Base-by-base conservation (phyloP, 148 eudicot genomes). In the Chenopodium quinoa region DNA sequence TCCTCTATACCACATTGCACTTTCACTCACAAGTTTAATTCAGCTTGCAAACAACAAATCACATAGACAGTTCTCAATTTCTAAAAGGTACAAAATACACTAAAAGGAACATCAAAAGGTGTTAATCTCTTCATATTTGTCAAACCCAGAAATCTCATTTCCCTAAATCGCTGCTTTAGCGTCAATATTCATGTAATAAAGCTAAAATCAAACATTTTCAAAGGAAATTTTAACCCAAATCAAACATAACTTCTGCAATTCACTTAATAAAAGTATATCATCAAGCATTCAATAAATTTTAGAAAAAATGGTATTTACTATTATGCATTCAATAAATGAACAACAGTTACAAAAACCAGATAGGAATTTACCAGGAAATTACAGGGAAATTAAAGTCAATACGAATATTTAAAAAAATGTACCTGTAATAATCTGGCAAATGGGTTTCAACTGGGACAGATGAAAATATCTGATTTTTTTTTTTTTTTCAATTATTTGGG, bases 341-440 rank as follows among this genome's bases (percentile, higher is more conserved):
- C 63, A 78, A 27, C 16, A 68, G 46, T 40, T 10, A 40, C 50
- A 77, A 20, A 78, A 78, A 46, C 70, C 46, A 76, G 20, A 76
- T 76, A 2, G 19, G 46, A 23, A 25, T 27, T 5, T 0, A 12
- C 2, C 16, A 17, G 50, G 1, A 68, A 68, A 13, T 11, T 2
- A 27, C 12, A n/a, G 46, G 19, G 11, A 52, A 2, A 34, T 2
- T 7, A 34, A 56, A 25, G 22, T 32, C 48, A 71, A 71, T 23
- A 16, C 27, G 27, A 32, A 80, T 37, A 22, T 16, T 46, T 9
- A 6, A 3, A 9, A 19, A 23, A 62, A 40, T 73, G 71, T 63
- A 80, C 82, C 82, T 73, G 22, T 50, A 16, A 50, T 44, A 22
- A 44, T 62, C 37, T 31, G 75, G 14, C 16, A 16, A 75, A 29